A percentile compares a stretch with the other conserved stretches of the same genome.
Evolutionary conservation across 2,329 filamentous ascomycete genomes (phyloP).

Genomic region (Fusarium secorum): DNA sequence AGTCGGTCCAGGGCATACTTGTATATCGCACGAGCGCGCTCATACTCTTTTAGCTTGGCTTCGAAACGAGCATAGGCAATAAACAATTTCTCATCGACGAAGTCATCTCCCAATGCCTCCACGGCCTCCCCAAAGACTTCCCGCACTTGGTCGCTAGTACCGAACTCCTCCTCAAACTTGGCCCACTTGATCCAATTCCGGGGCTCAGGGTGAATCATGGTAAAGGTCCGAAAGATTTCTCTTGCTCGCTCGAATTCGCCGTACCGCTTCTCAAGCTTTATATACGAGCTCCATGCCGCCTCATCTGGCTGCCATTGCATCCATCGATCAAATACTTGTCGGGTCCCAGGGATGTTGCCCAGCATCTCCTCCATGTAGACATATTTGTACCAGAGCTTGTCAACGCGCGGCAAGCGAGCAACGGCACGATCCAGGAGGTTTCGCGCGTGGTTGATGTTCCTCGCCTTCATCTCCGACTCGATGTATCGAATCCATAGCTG

Average conservation of each 20-base stretch:
- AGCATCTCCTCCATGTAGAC: conserved; percentile 99
- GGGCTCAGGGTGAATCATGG: conserved; percentile 90
- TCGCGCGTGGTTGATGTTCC: conserved; percentile 96
- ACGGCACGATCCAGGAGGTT: conserved; percentile 96
- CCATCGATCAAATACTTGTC: conserved; percentile 97
- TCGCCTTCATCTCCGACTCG: conserved; percentile 90
- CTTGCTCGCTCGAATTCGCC: conserved; percentile 90
- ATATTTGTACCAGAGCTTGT: conserved; percentile 99
- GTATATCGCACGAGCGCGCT: conserved; percentile 92
- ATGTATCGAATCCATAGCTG: conserved; percentile 92
- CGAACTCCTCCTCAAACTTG: conserved; percentile 94
- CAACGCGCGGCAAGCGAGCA: conserved; percentile 85
- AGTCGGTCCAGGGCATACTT: conserved; percentile 95
- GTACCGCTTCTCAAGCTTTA: conserved; percentile 96
- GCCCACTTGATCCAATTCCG: conserved; percentile 99
- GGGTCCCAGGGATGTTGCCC: conserved; percentile 88
- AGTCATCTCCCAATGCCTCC: conserved; percentile 90
- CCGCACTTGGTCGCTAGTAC: conserved; percentile 88
- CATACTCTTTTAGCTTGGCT: conserved; percentile 92
- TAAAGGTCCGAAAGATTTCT: conserved; percentile 89
- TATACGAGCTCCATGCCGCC: conserved; percentile 93
- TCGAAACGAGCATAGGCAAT: conserved; percentile 96
- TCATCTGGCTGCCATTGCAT: conserved; percentile 98
- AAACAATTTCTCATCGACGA: conserved; percentile 95
- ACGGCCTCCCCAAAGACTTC: conserved; percentile 91